Base-by-base conservation (phyloP, 1,284 basidiomycete species). In the Schizophyllum commune region DNA sequence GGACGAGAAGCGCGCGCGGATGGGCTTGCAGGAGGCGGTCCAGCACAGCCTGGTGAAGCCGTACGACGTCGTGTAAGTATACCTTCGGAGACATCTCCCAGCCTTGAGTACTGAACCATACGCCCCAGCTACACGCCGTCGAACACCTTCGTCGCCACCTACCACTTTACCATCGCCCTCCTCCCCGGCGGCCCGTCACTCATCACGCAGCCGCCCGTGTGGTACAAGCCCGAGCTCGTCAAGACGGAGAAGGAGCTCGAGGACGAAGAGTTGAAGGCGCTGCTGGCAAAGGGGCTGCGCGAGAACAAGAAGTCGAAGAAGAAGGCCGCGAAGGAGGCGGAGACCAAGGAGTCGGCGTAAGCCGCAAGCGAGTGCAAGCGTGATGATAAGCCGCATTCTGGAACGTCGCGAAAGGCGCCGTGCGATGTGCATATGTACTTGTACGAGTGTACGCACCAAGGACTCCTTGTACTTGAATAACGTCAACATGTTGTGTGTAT, bases 1-100 rank as follows among this genome's bases (percentile, higher is more conserved):
- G 64, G 96, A 99, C 71, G 95, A 98, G 81, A 94, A 96, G 77
- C 86, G 92, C 61, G 91, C 94, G 21, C 88, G 95, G 60, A 89
- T 99, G 83, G 96, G 96, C 69, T 84, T 99, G 39, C 91, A 94
- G 74, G 96, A 99, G 79, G 96, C 96, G 63, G 92, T 94, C 55
- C 89, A 96, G 73, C 96, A 99, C 75, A 86, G 85, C 71, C 80
- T 96, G 20, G 84, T 96, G 63, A 93, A 92, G 74, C 91, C 92
- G 52, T 96, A 94, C 75, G 92, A 96, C 73, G 89, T 96, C 63
- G 79, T 91, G 91, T 92, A 72, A 70, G 89, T 82, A 52, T 9
- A 34, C 15, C 34, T 57, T 57, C n/a, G 55, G 47, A 13, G 33
- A 55, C 60, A 34, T 63, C 33, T 56, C 54, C 39, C 34, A 58